Percentiles rank a stretch among this genome's conserved stretches.
These are phyloP conservation scores for Neocucurbitaria cava DNA, from an alignment of 2,329 filamentous ascomycete genomes.

Conservation along the genomic window DNA sequence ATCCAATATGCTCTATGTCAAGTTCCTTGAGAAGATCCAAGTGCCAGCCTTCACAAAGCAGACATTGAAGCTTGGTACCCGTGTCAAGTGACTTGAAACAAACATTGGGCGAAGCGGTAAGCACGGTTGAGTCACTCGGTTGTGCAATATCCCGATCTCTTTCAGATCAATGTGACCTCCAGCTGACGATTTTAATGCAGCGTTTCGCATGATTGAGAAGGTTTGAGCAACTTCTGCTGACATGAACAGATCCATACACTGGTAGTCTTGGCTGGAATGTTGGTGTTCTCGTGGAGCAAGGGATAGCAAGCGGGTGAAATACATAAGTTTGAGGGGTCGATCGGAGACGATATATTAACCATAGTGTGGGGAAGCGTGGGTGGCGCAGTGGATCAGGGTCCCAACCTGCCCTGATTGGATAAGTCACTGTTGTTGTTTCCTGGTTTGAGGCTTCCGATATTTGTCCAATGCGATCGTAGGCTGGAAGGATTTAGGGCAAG, in stretches of 20 bases:
- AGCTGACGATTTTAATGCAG: not conserved
- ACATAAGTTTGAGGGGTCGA: constrained; percentile 7
- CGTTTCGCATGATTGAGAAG: constrained; percentile 7
- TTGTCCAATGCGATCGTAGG: not conserved
- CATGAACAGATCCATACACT: not conserved
- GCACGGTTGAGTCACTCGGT: constrained; percentile 5
- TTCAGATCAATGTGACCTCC: not conserved
- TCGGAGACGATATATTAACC: constrained; percentile 8
- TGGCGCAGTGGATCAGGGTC: not conserved
- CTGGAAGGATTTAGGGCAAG: too few species aligned
- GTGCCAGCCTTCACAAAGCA: not conserved
- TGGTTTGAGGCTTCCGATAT: not conserved
- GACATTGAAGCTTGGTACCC: not conserved
- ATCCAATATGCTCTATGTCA: constrained; percentile 7
- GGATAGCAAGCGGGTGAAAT: not conserved
- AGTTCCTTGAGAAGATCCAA: constrained; percentile 1
- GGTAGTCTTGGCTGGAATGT: not conserved
- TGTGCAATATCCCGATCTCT: constrained; percentile 1
- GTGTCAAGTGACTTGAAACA: constrained; percentile 12
- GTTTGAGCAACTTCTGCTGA: constrained; percentile 11
- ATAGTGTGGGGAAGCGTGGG: constrained; percentile 10
- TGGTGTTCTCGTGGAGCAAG: constrained; percentile 3
- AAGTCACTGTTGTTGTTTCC: constrained; percentile 1
- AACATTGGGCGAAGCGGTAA: constrained; percentile 2
- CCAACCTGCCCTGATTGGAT: constrained; percentile 3